Percentiles rank a stretch among this genome's conserved stretches.
Evolutionary conservation across 2,329 filamentous ascomycete genomes (phyloP).

Genomic region (Xylariaceae sp.): DNA sequence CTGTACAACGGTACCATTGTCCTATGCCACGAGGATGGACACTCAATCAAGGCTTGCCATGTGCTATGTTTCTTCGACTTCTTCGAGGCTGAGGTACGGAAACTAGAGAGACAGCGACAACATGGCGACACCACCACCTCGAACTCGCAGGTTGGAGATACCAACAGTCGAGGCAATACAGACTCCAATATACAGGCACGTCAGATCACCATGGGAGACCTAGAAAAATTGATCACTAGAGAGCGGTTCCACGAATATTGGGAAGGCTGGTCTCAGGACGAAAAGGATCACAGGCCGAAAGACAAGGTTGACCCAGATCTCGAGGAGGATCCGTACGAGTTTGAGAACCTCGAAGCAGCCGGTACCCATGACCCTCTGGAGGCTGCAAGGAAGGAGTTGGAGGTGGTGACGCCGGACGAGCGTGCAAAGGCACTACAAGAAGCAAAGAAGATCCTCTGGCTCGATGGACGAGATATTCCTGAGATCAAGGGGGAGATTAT

Average conservation of each 20-base stretch:
- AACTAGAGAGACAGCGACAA: neutral
- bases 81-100: conserved; percentile 1
- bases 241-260: conserved; percentile 2
- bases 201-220: neutral
- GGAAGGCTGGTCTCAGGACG: neutral
- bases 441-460: neutral
- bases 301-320: neutral
- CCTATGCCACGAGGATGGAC: conserved; percentile 1
- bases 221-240: conserved; percentile 1
- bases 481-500: too few species aligned
- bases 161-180: too few species aligned
- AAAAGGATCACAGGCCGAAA: neutral
- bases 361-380: neutral
- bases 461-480: too few species aligned
- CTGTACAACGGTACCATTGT: conserved; percentile 1
- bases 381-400: neutral
- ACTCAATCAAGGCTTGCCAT: conserved; percentile 2
- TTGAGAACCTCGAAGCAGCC: neutral
- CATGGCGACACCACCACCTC: neutral
- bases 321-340: neutral
- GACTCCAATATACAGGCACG: neutral
- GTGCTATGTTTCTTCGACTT: conserved; percentile 8
- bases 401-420: neutral
- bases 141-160: too few species aligned
- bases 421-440: neutral